phyloP scores from a whole-genome alignment of 768 basidiomycete genomes.

The Thelephora aurantiotincta region DNA sequence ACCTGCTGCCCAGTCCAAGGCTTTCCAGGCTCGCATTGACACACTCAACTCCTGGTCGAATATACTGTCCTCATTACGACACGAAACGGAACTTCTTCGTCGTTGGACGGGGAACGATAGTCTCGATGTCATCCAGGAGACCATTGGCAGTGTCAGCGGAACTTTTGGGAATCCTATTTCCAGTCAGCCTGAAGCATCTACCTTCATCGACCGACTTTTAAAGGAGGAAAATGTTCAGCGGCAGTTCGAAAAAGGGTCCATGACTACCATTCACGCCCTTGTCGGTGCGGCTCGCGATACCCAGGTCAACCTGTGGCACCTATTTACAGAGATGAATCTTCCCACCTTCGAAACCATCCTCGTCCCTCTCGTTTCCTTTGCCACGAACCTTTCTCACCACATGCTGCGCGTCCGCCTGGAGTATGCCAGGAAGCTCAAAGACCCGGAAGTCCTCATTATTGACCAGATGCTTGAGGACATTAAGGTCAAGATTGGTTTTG shows the following conservation, averaged over 20 bases:
- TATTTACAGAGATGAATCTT: slow-evolving; percentile 80
- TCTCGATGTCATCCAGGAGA: slow-evolving; percentile 65
- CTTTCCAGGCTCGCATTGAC: slow-evolving; percentile 74
- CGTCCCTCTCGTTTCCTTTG: slow-evolving; percentile 88
- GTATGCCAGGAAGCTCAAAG: slow-evolving; percentile 76
- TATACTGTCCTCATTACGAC: slow-evolving; percentile 73
- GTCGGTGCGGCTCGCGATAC: slow-evolving; percentile 78
- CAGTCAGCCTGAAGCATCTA: slow-evolving; percentile 53
- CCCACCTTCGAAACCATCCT: slow-evolving; percentile 85
- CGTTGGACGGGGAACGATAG: slow-evolving; percentile 92
- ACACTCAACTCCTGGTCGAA: slow-evolving; percentile 87
- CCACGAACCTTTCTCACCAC: slow-evolving; percentile 87
- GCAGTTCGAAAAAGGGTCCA: slow-evolving; percentile 84
- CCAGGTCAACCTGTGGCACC: slow-evolving; percentile 62
- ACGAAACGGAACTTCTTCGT: slow-evolving; percentile 66
- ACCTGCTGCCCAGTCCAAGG: slow-evolving; percentile 43
- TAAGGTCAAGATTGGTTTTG: slow-evolving; percentile 79
- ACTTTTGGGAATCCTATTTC: slow-evolving; percentile 16
- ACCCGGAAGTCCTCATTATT: slow-evolving; percentile 81
- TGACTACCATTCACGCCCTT: slow-evolving; percentile 77
- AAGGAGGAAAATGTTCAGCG: slow-evolving; percentile 95
- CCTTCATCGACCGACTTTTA: slow-evolving; percentile 85
- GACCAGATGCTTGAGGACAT: slow-evolving; percentile 92
- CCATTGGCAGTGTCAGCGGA: slow-evolving; percentile 23
- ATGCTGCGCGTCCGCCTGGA: slow-evolving; percentile 80